A percentile compares a stretch with the other conserved stretches of the same genome.
phyloP scores from a whole-genome alignment of 2,329 filamentous ascomycete species.

The Hymenoscyphus fraxineus region DNA sequence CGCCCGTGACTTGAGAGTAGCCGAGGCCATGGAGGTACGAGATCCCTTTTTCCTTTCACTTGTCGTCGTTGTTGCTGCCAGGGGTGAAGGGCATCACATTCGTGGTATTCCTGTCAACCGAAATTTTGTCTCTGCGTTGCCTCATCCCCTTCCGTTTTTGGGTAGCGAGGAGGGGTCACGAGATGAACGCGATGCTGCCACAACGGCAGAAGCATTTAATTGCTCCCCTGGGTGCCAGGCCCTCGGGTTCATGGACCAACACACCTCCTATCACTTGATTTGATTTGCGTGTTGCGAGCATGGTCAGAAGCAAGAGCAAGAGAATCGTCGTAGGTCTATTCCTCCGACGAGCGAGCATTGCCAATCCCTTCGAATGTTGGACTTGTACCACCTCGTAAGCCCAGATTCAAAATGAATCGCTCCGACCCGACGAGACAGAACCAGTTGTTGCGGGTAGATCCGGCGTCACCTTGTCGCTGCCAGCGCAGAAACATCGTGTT shows the following conservation, averaged over 20 bases:
- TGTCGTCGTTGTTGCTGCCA: not conserved
- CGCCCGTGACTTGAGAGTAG: not conserved
- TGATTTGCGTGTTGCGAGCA: not conserved
- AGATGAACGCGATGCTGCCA: not conserved
- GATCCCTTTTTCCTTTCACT: not conserved
- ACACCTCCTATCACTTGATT: not conserved
- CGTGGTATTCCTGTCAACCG: not conserved
- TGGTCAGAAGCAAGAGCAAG: not conserved
- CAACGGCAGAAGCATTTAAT: slow-evolving; percentile 2
- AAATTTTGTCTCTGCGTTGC: slow-evolving; percentile 1
- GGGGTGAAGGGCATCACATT: not conserved
- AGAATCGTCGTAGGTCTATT: not conserved
- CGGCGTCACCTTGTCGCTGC: slow-evolving; percentile 23
- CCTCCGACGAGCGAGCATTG: slow-evolving; percentile 4
- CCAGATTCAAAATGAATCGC: slow-evolving; percentile 23
- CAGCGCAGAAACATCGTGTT: slow-evolving; percentile 16
- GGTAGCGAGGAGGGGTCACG: slow-evolving; percentile 1
- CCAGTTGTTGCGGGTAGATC: slow-evolving; percentile 22
- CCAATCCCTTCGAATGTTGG: slow-evolving; percentile 8
- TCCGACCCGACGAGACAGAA: slow-evolving; percentile 9
- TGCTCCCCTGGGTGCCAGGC: slow-evolving; percentile 9
- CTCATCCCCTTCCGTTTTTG: not conserved
- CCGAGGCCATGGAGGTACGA: slow-evolving; percentile 3
- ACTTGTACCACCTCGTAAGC: slow-evolving; percentile 22
- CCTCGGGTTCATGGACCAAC: slow-evolving; percentile 4